Percentiles rank a stretch among this genome's conserved stretches.
Conservation (phyloP, 768 basidiomycete genomes). For the Boletus bicolor region DNA sequence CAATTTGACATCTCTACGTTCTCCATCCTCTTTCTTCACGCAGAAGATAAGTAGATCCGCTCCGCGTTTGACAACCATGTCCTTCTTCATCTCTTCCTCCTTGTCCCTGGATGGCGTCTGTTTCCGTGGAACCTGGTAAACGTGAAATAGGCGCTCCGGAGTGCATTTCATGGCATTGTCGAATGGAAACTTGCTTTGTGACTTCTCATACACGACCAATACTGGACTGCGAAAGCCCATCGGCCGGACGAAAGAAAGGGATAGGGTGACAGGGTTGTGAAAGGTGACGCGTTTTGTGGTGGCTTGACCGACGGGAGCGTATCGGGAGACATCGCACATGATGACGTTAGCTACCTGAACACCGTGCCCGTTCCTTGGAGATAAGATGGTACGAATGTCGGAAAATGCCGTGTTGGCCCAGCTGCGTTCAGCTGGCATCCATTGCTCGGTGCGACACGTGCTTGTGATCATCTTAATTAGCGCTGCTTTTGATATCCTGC, state of each 20-base stretch:
- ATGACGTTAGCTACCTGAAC: constrained; percentile 17
- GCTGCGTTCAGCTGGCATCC: constrained; percentile 25
- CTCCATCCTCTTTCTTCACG: constrained; percentile 5
- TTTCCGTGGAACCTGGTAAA: constrained; percentile 17
- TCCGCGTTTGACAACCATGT: constrained; percentile 17
- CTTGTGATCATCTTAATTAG: constrained; percentile 20
- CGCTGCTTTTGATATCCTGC: constrained; percentile 18
- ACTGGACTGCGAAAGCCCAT: constrained; percentile 16
- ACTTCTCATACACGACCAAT: background rate
- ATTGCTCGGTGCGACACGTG: constrained; percentile 19
- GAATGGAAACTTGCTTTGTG: constrained; percentile 18
- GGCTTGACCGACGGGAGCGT: background rate
- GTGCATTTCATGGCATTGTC: constrained; percentile 13
- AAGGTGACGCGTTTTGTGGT: constrained; percentile 13
- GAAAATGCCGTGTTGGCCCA: constrained; percentile 21
- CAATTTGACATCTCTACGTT: constrained; percentile 7
- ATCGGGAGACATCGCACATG: constrained; percentile 21
- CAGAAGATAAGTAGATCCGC: constrained; percentile 25
- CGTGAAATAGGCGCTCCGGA: constrained; percentile 16
- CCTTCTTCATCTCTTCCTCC: constrained; percentile 7
- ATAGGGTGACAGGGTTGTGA: constrained; percentile 13
- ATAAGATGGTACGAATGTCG: constrained; percentile 20
- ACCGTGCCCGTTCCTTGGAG: constrained; percentile 1
- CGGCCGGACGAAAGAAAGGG: constrained; percentile 1
- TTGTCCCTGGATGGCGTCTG: background rate